These are phyloP conservation scores for Scutellaria minor DNA, from an alignment of 257 asterid genomes.

Conservation along the genomic window DNA sequence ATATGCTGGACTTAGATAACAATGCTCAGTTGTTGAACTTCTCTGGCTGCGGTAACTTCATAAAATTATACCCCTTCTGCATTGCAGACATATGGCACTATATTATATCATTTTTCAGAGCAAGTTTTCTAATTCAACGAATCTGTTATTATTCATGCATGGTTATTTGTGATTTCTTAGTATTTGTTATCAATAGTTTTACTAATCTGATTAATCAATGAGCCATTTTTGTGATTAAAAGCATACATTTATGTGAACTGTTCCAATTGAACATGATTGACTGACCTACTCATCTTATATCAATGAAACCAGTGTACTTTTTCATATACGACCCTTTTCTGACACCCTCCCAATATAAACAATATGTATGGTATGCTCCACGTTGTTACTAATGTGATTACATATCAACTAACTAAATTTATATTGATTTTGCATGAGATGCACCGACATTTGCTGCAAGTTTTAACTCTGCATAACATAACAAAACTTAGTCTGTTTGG, in stretches of 20 bases:
- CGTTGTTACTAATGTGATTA: background rate
- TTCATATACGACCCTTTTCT: background rate
- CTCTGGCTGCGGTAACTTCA: conserved; percentile 95
- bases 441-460: conserved; percentile 15
- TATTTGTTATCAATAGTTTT: background rate
- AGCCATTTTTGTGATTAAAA: background rate
- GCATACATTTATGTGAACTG: background rate
- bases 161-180: conserved; percentile 5
- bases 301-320: conserved; percentile 4
- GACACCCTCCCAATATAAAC: background rate
- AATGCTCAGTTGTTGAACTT: conserved; percentile 76
- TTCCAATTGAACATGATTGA: background rate
- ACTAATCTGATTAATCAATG: background rate
- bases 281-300: conserved; percentile 10
- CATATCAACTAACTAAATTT: background rate
- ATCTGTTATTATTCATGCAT: background rate
- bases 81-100: background rate
- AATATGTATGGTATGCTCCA: conserved; percentile 8
- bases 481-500: background rate
- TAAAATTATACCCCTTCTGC: conserved; percentile 30
- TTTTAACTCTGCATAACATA: background rate
- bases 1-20: conserved; percentile 79
- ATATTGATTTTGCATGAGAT: conserved; percentile 10
- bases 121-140: conserved; percentile 10
- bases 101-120: conserved; percentile 22